Evolutionary conservation across 2,329 filamentous ascomycete species (phyloP).

Genomic region (Coleophoma crateriformis): DNA sequence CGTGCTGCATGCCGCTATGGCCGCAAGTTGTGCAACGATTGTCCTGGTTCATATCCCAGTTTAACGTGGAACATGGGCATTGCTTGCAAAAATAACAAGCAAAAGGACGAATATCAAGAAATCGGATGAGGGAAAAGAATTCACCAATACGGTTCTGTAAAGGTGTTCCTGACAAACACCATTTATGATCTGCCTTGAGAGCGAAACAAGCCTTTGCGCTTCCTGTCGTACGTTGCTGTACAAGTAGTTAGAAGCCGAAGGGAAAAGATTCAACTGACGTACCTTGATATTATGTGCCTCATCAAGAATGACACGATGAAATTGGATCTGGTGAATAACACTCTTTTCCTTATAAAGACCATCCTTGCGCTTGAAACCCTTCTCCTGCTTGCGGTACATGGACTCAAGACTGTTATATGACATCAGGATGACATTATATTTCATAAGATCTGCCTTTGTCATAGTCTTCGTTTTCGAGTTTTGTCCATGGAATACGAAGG

Average conservation of each 20-base stretch:
- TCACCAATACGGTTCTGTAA: conserved; percentile 97
- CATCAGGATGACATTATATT: conserved; percentile 93
- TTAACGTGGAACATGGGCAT: conserved; percentile 73
- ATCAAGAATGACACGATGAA: conserved; percentile 88
- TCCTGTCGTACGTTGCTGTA: conserved; percentile 71
- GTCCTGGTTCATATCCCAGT: conserved; percentile 74
- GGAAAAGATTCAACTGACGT: conserved; percentile 7
- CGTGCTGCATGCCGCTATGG: conserved; percentile 46
- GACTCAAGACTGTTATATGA: conserved; percentile 92
- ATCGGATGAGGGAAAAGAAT: conserved; percentile 90
- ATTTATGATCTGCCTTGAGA: conserved; percentile 80
- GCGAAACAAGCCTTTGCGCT: conserved; percentile 95
- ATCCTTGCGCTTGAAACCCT: conserved; percentile 78
- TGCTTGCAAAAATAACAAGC: conserved; percentile 90
- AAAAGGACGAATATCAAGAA: conserved; percentile 83
- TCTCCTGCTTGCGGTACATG: conserved; percentile 85
- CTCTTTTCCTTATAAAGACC: conserved; percentile 76
- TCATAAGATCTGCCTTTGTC: conserved; percentile 66
- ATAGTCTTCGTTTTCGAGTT: conserved; percentile 78
- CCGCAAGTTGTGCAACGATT: conserved; percentile 67
- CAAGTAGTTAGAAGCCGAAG: conserved; percentile 9
- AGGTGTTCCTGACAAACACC: conserved; percentile 92
- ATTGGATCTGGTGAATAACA: conserved; percentile 77
- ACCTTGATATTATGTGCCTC: conserved; percentile 93
- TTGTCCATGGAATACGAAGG: conserved; percentile 84